These are phyloP conservation scores for Carex scoparia DNA, from an alignment of 176 grass and related monocot species.

Conservation along the genomic window DNA sequence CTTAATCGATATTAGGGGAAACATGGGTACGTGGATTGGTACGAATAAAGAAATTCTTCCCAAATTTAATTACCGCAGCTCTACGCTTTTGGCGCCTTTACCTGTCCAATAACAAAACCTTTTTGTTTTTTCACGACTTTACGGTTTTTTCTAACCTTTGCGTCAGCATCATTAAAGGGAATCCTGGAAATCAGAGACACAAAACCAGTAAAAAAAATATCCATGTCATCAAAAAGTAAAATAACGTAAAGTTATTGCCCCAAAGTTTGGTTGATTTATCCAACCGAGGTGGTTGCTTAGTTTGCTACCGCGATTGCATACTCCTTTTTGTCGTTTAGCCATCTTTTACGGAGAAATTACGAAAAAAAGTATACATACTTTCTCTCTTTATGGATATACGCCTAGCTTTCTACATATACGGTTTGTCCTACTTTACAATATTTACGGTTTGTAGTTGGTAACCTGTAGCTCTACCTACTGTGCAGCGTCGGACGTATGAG, in stretches of 20 bases:
- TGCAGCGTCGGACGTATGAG: not conserved
- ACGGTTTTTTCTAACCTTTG: not conserved
- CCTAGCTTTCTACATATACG: not conserved
- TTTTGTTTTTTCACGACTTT: not conserved
- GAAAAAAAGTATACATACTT: slow-evolving; percentile 11
- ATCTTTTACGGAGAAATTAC: slow-evolving; percentile 21
- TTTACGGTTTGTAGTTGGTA: not conserved
- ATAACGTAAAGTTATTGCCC: not conserved
- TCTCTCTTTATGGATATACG: not conserved
- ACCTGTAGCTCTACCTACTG: not conserved
- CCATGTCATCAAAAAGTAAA: not conserved
- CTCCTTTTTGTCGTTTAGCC: slow-evolving; percentile 20
- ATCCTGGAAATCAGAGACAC: not conserved
- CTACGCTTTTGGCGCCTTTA: slow-evolving; percentile 32
- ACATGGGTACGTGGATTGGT: not conserved
- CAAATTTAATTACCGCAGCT: slow-evolving; percentile 20
- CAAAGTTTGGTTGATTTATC: not conserved
- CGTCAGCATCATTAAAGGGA: not conserved
- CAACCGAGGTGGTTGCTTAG: not conserved
- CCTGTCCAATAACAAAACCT: not conserved
- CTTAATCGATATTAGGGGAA: not conserved
- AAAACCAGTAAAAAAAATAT: not conserved
- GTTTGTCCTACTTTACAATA: not conserved
- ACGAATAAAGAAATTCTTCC: not conserved
- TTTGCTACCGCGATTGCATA: not conserved